Base-by-base conservation (phyloP, 2,329 filamentous ascomycete species). In the Scedosporium boydii region DNA sequence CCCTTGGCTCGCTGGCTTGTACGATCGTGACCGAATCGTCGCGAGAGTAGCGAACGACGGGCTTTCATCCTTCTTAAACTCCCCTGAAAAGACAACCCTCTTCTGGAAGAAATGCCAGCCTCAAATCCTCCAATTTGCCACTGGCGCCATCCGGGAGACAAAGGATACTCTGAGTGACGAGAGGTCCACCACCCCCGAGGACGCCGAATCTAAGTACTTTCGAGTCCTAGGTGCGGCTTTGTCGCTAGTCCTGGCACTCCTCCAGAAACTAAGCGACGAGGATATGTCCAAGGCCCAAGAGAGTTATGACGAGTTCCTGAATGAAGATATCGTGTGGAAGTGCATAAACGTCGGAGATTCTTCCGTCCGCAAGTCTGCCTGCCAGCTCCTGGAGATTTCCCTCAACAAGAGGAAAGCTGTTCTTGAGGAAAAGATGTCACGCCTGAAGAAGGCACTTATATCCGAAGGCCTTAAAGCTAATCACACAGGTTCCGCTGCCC, bases 1-100 rank as follows among this genome's bases (percentile, higher is more conserved):
- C 9, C 82, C 91, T n/a, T 99, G 96, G 95, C 82, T 98, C 12
- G 89, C 90, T 6, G 95, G 93, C 1, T 83, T 89, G 1, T 96
- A 92, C 71, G 95, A 99, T 73, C 88, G 85, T 67, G 93, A 99
- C 70, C 86, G 87, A 62, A 81, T 82, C 18, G 91, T 92, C 14
- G 81, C 89, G 6, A 85, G 87, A 63, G 86, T 90, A n/a, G 92
- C 93, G 1, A 82, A 84, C 63, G 87, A 93, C 56, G 89, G 93
- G 0, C 79, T 97, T 18, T 82, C 83, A 0, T 83, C 82, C 2
- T 90, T 96, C 48, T 88, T 98, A 62, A 83, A 83, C 21, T 91
- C 88, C 0, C 84, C 89, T 18, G 91, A 96, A 62, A 99, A 97
- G 75, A 78, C 88, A 44, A 77, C 78, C 23, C 82, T 84, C 58